Percentiles rank a stretch among this genome's conserved stretches.
Conservation (phyloP, 2,329 filamentous ascomycete species). For the Aureobasidium sp. region DNA sequence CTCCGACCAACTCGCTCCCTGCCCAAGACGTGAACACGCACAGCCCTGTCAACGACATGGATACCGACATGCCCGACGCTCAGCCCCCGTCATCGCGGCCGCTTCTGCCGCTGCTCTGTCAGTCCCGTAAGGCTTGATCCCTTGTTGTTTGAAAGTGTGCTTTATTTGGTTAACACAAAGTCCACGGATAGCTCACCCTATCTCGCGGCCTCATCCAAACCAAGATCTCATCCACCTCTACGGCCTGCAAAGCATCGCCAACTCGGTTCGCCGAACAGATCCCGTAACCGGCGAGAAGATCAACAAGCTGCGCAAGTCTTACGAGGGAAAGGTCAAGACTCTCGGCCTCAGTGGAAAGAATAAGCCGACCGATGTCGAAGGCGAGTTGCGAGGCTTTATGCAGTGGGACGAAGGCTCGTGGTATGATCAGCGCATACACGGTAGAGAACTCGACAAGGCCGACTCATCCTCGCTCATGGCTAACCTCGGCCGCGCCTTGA, state of each 20-base stretch:
- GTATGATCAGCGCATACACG: constrained; percentile 32
- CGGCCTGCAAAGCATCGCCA: constrained; percentile 48
- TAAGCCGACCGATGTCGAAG: constrained; percentile 37
- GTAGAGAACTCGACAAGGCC: constrained; percentile 33
- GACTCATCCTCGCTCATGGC: constrained; percentile 26
- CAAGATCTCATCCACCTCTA: constrained; percentile 56
- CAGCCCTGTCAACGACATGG: constrained; percentile 19
- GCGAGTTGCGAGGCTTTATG: constrained; percentile 31
- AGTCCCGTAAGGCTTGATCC: constrained; percentile 28
- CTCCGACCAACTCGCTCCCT: background rate
- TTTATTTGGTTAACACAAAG: constrained; percentile 25
- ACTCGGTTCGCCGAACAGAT: constrained; percentile 53
- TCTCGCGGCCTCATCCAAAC: constrained; percentile 49
- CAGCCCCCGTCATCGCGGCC: constrained; percentile 21
- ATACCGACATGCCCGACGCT: constrained; percentile 23
- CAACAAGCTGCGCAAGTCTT: constrained; percentile 53
- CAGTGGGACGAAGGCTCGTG: constrained; percentile 37
- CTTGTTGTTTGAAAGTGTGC: constrained; percentile 1
- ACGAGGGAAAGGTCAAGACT: constrained; percentile 47
- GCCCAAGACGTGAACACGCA: background rate
- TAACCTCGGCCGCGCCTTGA: constrained; percentile 36
- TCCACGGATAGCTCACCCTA: constrained; percentile 27
- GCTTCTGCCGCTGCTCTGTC: constrained; percentile 31
- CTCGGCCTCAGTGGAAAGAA: constrained; percentile 44
- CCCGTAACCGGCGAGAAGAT: constrained; percentile 59